Evolutionary conservation across 2,329 filamentous ascomycete species (phyloP).

Genomic region (Ophiostoma angusticollis): DNA sequence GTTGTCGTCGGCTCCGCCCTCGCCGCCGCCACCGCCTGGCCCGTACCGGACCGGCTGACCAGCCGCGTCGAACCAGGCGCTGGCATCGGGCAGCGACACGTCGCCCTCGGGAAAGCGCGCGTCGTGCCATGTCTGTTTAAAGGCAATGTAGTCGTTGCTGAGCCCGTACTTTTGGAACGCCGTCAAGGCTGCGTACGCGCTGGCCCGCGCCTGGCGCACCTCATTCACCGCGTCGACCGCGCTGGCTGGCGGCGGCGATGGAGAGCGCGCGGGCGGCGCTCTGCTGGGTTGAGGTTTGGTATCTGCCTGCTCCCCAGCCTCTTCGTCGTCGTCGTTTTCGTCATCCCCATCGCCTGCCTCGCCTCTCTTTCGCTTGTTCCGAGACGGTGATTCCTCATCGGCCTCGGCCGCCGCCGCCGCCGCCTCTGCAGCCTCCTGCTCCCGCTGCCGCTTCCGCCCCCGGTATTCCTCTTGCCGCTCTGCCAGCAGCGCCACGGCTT

Average conservation of each 20-base stretch:
- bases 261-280: neutral
- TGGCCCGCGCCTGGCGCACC: conserved; percentile 24
- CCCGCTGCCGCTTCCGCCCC: neutral
- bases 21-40: conserved; percentile 8
- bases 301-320: conserved; percentile 17
- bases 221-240: conserved; percentile 24
- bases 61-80: conserved; percentile 38
- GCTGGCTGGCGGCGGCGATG: conserved; percentile 16
- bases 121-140: conserved; percentile 46
- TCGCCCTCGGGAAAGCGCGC: conserved; percentile 35
- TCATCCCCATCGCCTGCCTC: conserved; percentile 4
- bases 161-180: conserved; percentile 37
- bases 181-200: conserved; percentile 30
- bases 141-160: conserved; percentile 47
- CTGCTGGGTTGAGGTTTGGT: too few relatives aligned
- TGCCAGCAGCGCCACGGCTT: conserved; percentile 20
- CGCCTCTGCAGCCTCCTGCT: neutral
- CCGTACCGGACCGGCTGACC: conserved; percentile 25
- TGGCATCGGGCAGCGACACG: conserved; percentile 38
- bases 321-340: conserved; percentile 14
- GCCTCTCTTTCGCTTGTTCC: conserved; percentile 3
- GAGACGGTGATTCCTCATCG: conserved; percentile 11
- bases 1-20: conserved; percentile 22
- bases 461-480: conserved; percentile 14
- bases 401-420: conserved; percentile 9